Conservation (phyloP, 2,329 filamentous ascomycete genomes). For the Grosmannia huntii region DNA sequence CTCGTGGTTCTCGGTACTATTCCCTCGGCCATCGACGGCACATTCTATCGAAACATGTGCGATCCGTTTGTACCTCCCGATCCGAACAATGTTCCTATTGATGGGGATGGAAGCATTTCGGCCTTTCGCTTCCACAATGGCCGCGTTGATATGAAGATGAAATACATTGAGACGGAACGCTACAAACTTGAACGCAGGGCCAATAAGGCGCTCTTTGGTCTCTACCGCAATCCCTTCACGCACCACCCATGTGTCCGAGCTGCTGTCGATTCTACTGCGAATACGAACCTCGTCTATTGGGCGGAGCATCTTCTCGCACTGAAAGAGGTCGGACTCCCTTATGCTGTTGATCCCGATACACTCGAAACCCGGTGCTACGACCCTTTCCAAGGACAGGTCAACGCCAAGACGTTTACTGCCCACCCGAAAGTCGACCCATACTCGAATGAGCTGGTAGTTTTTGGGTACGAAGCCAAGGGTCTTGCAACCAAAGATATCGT, state of each 20-base stretch:
- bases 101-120: slow-evolving; percentile 25
- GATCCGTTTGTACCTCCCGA: slow-evolving; percentile 25
- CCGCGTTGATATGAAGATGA: slow-evolving; percentile 17
- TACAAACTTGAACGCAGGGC: slow-evolving; percentile 16
- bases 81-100: slow-evolving; percentile 21
- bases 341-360: slow-evolving; percentile 33
- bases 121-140: slow-evolving; percentile 21
- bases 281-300: slow-evolving; percentile 42
- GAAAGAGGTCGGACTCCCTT: slow-evolving; percentile 40
- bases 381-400: slow-evolving; percentile 36
- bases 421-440: slow-evolving; percentile 38
- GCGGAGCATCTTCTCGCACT: slow-evolving; percentile 37
- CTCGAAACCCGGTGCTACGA: slow-evolving; percentile 35
- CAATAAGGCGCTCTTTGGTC: slow-evolving; percentile 18
- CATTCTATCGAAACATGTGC: slow-evolving; percentile 26
- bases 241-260: slow-evolving; percentile 11
- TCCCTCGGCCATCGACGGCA: slow-evolving; percentile 19
- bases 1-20: slow-evolving; percentile 9
- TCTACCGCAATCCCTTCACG: slow-evolving; percentile 12
- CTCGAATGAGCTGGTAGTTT: slow-evolving; percentile 27
- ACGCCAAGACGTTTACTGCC: slow-evolving; percentile 33
- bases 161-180: slow-evolving; percentile 21
- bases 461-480: slow-evolving; percentile 26
- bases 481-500: slow-evolving; percentile 23
- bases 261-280: slow-evolving; percentile 25